These are phyloP conservation scores for Sutorius eximius DNA, from an alignment of 1,284 basidiomycete genomes.

Conservation along the genomic window DNA sequence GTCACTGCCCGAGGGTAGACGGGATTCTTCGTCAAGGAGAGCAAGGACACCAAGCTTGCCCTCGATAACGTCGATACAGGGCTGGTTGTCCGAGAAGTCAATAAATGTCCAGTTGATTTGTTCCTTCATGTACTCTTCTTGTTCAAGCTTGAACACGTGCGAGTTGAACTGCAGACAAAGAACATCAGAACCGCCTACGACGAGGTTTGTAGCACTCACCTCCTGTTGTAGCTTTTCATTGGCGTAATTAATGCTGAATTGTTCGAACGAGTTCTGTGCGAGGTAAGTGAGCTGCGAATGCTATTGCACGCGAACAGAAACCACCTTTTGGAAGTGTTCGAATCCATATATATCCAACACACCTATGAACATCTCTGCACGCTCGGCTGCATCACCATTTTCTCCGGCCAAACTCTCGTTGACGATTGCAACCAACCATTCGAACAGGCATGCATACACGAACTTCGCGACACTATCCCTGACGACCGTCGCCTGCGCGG, in stretches of 20 bases:
- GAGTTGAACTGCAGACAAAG: constrained; percentile 77
- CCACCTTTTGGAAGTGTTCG: constrained; percentile 92
- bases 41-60: constrained; percentile 95
- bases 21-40: constrained; percentile 96
- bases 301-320: background rate
- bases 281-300: constrained; percentile 3
- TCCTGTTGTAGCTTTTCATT: constrained; percentile 98
- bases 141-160: constrained; percentile 98
- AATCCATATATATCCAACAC: constrained; percentile 98
- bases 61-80: constrained; percentile 98
- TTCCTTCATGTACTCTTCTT: constrained; percentile 98
- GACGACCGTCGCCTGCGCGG: constrained; percentile 91
- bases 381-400: constrained; percentile 79
- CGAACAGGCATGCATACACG: constrained; percentile 97
- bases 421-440: constrained; percentile 97
- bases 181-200: constrained; percentile 19
- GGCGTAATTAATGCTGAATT: constrained; percentile 99
- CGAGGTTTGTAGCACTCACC: constrained; percentile 43
- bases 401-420: constrained; percentile 95
- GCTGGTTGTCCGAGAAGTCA: constrained; percentile 98
- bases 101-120: constrained; percentile 99
- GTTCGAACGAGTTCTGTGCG: constrained; percentile 91
- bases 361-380: constrained; percentile 97
- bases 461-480: constrained; percentile 98
- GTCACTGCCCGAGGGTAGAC: constrained; percentile 92